Percentiles rank a stretch among this genome's conserved stretches.
Conservation (phyloP, 495 filamentous ascomycete species). For the Neohortaea acidophila region DNA sequence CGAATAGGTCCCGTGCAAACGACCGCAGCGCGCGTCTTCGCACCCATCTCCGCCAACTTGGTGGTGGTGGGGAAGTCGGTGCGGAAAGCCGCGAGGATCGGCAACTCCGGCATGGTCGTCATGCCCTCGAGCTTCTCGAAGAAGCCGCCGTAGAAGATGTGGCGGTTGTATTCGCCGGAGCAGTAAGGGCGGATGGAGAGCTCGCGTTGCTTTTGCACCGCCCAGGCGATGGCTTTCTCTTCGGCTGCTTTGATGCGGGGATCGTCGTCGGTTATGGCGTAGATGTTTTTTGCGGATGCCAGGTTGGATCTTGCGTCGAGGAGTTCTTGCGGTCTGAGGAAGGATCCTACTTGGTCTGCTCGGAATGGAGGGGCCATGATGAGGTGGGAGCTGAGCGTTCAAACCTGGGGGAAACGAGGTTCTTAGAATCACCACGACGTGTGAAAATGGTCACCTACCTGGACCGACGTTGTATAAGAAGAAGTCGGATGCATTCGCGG, state of each 20-base stretch:
- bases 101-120: constrained; percentile 7
- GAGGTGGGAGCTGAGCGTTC: too few relatives aligned
- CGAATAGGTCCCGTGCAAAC: constrained; percentile 39
- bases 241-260: constrained; percentile 29
- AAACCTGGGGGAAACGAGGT: too few relatives aligned
- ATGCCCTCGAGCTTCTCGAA: constrained; percentile 42
- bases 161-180: constrained; percentile 47
- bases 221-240: constrained; percentile 39
- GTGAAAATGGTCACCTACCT: too few relatives aligned
- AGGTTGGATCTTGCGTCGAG: constrained; percentile 37
- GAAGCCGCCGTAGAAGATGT: constrained; percentile 61
- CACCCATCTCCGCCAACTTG: not conserved
- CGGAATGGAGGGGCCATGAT: constrained; percentile 50
- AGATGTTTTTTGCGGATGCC: constrained; percentile 28
- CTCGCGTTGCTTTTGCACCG: constrained; percentile 13
- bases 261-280: constrained; percentile 15
- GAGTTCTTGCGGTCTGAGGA: constrained; percentile 56
- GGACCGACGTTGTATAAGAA: too few relatives aligned
- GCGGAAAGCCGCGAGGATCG: constrained; percentile 26
- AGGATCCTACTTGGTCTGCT: constrained; percentile 69
- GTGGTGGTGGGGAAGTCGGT: constrained; percentile 10
- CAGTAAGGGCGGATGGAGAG: constrained; percentile 51
- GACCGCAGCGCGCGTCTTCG: constrained; percentile 30
- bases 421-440: too few relatives aligned
- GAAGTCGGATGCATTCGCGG: too few relatives aligned